These are phyloP conservation scores for Lachancea nothofagi DNA, from an alignment of 805 yeast genomes.

Conservation along the genomic window DNA sequence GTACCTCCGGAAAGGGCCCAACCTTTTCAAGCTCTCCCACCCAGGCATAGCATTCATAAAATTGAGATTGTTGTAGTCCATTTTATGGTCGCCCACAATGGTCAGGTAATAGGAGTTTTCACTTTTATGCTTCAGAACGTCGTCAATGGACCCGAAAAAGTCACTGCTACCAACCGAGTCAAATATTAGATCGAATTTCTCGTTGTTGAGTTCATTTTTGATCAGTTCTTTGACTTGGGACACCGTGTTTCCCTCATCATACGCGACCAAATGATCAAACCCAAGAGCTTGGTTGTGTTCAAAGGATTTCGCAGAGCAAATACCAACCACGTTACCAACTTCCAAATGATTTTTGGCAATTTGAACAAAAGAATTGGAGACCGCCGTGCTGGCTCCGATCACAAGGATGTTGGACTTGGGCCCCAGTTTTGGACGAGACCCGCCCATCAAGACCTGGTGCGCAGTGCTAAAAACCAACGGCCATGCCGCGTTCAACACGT, in stretches of 20 bases:
- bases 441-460: conserved; percentile 30
- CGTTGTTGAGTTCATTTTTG: conserved; percentile 28
- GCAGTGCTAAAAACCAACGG: conserved; percentile 67
- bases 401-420: conserved; percentile 49
- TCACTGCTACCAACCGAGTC: conserved; percentile 62
- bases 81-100: conserved; percentile 50
- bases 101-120: conserved; percentile 48
- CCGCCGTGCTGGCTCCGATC: conserved; percentile 71
- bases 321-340: conserved; percentile 49
- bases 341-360: conserved; percentile 45
- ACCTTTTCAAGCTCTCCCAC: conserved; percentile 14
- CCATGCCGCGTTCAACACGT: conserved; percentile 42
- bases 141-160: conserved; percentile 39
- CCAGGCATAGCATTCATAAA: conserved; percentile 7
- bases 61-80: conserved; percentile 21
- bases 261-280: conserved; percentile 54
- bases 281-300: conserved; percentile 45
- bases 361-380: conserved; percentile 53
- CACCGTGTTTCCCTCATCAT: conserved; percentile 39
- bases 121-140: conserved; percentile 41
- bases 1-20: conserved; percentile 27
- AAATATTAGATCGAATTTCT: conserved; percentile 53
- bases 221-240: conserved; percentile 34
- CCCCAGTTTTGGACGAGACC: conserved; percentile 34
- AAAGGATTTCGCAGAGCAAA: conserved; percentile 47